Evolutionary conservation across 768 basidiomycete genomes (phyloP).

Genomic region (Obba rivulosa): DNA sequence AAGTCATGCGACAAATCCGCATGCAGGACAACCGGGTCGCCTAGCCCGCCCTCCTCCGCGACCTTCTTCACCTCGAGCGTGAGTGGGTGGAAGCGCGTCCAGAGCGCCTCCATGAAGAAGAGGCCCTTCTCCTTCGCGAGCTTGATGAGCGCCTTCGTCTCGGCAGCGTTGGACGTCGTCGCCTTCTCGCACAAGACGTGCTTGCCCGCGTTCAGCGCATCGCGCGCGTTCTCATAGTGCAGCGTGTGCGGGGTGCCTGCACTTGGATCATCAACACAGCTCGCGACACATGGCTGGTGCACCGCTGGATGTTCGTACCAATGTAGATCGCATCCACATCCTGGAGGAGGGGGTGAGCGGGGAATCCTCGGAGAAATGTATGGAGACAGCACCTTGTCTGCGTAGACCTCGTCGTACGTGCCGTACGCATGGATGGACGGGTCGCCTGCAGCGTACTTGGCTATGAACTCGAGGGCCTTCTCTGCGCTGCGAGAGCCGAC

Average conservation of each 20-base stretch:
- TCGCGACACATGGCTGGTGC: no score
- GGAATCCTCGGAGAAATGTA: not conserved
- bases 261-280: not conserved
- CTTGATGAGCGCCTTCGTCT: constrained; percentile 65
- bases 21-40: constrained; percentile 58
- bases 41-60: constrained; percentile 57
- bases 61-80: constrained; percentile 58
- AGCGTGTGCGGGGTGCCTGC: constrained; percentile 79
- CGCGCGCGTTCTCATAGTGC: constrained; percentile 75
- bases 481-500: constrained; percentile 71
- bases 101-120: constrained; percentile 91
- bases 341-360: constrained; percentile 25
- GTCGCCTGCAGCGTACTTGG: constrained; percentile 43
- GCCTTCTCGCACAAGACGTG: constrained; percentile 90
- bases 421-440: constrained; percentile 62
- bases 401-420: constrained; percentile 67
- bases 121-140: constrained; percentile 74
- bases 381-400: constrained; percentile 45
- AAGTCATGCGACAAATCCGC: constrained; percentile 78
- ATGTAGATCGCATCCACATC: constrained; percentile 77
- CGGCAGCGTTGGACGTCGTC: constrained; percentile 70
- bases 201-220: constrained; percentile 74
- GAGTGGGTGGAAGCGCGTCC: constrained; percentile 81
- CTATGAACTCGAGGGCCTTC: constrained; percentile 69
- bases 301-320: constrained; percentile 29